phyloP scores from a whole-genome alignment of 2,329 filamentous ascomycete species.

The Davidsoniella eucalypti region DNA sequence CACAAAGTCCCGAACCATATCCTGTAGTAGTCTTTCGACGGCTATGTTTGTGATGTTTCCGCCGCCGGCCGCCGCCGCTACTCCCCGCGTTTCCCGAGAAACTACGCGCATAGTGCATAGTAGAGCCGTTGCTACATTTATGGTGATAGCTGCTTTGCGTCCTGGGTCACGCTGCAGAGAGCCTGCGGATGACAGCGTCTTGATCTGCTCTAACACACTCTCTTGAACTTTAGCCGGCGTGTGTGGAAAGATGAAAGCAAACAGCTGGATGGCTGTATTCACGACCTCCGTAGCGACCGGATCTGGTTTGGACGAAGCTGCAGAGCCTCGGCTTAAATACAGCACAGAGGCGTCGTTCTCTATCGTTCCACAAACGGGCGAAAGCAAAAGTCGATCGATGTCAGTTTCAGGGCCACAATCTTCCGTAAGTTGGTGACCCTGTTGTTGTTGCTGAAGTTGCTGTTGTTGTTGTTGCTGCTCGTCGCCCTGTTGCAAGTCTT shows the following conservation, averaged over 20 bases:
- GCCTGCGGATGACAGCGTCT: constrained; percentile 69
- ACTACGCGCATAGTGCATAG: constrained; percentile 69
- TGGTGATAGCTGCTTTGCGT: constrained; percentile 73
- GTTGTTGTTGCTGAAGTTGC: neutral
- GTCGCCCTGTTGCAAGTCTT: constrained; percentile 24
- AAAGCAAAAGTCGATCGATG: constrained; percentile 45
- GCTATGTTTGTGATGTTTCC: constrained; percentile 59
- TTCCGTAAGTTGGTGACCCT: constrained; percentile 22
- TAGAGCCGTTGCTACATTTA: constrained; percentile 75
- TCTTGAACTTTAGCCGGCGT: constrained; percentile 88
- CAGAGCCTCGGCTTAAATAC: constrained; percentile 30
- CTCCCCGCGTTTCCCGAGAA: constrained; percentile 59
- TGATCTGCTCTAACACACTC: constrained; percentile 85
- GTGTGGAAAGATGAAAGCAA: constrained; percentile 77
- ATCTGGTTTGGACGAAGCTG: constrained; percentile 35
- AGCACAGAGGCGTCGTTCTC: constrained; percentile 80
- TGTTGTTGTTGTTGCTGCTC: neutral
- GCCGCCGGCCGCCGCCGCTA: constrained; percentile 21
- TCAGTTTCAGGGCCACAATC: constrained; percentile 44
- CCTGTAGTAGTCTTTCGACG: constrained; percentile 72
- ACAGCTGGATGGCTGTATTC: constrained; percentile 83
- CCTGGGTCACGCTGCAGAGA: constrained; percentile 72
- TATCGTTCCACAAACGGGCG: constrained; percentile 64
- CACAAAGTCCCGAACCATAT: constrained; percentile 55
- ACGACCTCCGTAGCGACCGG: constrained; percentile 86